Percentiles rank a stretch among this genome's conserved stretches.
These are phyloP conservation scores for Blastobotrys terrestris DNA, from an alignment of 805 yeast species.

Conservation along the genomic window DNA sequence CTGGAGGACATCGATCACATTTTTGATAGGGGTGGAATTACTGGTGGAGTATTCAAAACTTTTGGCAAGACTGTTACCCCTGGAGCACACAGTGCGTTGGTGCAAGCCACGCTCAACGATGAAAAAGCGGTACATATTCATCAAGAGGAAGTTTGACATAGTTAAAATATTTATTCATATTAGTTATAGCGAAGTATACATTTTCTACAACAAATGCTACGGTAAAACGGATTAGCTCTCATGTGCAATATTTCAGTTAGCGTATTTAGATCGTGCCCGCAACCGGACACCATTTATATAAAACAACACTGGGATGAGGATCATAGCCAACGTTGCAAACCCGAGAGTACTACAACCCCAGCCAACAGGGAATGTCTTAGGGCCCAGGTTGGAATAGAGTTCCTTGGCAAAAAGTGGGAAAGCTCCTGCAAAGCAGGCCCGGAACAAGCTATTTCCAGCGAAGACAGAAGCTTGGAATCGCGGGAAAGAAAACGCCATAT, in stretches of 20 bases:
- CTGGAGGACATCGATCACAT: conserved; percentile 64
- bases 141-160: conserved; percentile 35
- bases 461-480: conserved; percentile 47
- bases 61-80: conserved; percentile 45
- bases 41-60: conserved; percentile 45
- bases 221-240: too few relatives aligned
- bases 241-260: conserved; percentile 13
- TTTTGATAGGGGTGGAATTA: conserved; percentile 45
- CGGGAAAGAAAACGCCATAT: conserved; percentile 43
- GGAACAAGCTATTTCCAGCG: conserved; percentile 46
- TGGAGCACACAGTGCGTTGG: conserved; percentile 33
- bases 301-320: conserved; percentile 51
- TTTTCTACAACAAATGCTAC: too few relatives aligned
- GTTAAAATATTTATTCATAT: conserved; percentile 28
- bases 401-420: conserved; percentile 55
- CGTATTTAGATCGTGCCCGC: conserved; percentile 29
- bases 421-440: conserved; percentile 44
- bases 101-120: conserved; percentile 39
- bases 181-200: too few relatives aligned
- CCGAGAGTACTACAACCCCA: conserved; percentile 46
- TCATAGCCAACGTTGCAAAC: conserved; percentile 36
- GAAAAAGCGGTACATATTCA: conserved; percentile 34
- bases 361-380: conserved; percentile 43
- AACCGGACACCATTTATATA: conserved; percentile 41
- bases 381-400: conserved; percentile 40